phyloP scores from a whole-genome alignment of 2,329 filamentous ascomycete species.

The Orbilia quercus region DNA sequence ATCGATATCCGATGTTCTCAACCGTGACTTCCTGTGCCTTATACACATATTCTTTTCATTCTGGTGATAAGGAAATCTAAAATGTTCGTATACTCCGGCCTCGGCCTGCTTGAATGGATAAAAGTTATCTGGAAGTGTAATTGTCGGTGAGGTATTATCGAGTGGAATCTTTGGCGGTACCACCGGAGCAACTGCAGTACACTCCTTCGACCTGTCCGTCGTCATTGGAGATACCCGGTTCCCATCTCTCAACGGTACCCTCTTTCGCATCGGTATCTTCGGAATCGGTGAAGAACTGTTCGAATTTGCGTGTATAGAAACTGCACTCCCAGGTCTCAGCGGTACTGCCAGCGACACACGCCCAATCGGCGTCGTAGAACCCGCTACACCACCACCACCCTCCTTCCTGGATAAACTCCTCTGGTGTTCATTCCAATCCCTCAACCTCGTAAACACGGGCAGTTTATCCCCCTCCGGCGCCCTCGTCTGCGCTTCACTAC shows the following conservation, averaged over 20 bases:
- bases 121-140: not conserved
- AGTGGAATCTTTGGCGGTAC: conserved; percentile 24
- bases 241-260: not conserved
- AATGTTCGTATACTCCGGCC: not conserved
- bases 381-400: not conserved
- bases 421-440: conserved; percentile 49
- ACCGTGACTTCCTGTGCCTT: conserved; percentile 8
- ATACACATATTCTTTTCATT: not conserved
- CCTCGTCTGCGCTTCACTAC: conserved; percentile 46
- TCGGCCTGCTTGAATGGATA: not conserved
- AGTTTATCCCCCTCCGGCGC: conserved; percentile 49
- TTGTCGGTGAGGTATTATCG: not conserved
- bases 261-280: conserved; percentile 20
- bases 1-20: conserved; percentile 2
- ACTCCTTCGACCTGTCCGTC: not conserved
- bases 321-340: no score
- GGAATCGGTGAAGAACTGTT: not conserved
- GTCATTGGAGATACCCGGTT: not conserved
- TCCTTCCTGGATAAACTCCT: conserved; percentile 1
- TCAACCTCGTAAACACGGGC: conserved; percentile 44
- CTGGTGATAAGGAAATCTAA: not conserved
- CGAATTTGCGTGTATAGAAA: not conserved
- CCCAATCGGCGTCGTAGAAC: no score
- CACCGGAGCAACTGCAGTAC: not conserved
- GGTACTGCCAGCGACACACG: no score